Evolutionary conservation across 805 yeast species (phyloP), one percentile per base, ranked within the genome.

Genomic region (Saturnispora silvae): DNA sequence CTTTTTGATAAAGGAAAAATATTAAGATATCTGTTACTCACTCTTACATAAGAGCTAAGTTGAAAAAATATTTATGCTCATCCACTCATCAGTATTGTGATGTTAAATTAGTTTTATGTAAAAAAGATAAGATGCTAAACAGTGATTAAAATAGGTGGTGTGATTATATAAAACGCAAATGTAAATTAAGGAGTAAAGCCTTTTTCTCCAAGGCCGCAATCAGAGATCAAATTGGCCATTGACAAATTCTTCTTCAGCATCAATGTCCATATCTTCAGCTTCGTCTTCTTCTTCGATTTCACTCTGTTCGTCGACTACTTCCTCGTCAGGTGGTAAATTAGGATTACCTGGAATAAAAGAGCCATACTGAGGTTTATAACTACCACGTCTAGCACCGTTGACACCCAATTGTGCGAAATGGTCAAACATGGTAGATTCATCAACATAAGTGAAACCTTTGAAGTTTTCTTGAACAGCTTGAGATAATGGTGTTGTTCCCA

Each of bases 381-480:
- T 58, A 44, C 43, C 69, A 51, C 49, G 51, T 53, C 53, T 63
- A n/a, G n/a, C n/a, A 34, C 61, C 60, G 14, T 57, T 47, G 16
- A 52, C 49, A 33, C 49, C 51, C 14, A 17, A 27, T 17, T 27
- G 27, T 11, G 35, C 35, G 30, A 81, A 80, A 59, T 81, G 82
- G 48, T 87, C 96, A 51, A 87, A 95, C 68, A 89, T 77, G 22
- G 94, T 74, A 19, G 94, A 80, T 45, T 83, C 96, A 57, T 87
- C 96, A 34, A 89, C 96, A 59, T 82, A 92, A 0, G 98, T 92
- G 59, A 92, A 92, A 0, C 98, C 98, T 51, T 84, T 85, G 63
- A 92, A 92, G 56, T 87, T 87, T 36, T 92, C 96, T 63, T 92
- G 98, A 51, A 89, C 77, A 0, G 94, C 95, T 3, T 96, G 96